Base-by-base conservation (phyloP, 306 rosid species). In the Sicyos baderoa region DNA sequence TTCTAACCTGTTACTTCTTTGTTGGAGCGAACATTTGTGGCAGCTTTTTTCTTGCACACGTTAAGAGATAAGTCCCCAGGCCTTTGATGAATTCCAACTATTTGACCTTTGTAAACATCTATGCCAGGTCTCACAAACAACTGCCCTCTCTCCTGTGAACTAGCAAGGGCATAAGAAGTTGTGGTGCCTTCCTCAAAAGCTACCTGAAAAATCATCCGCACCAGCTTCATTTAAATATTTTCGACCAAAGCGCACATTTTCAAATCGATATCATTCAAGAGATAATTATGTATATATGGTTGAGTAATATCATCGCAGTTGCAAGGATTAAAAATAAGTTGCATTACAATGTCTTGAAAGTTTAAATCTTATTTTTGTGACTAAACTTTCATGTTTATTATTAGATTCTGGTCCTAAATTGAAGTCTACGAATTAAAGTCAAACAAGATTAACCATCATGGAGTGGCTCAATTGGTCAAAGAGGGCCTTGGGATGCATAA, bases 31-130 rank as follows among this genome's bases (percentile, higher is more conserved):
- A 93, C 47, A 72, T 93, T 93, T 29, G 99, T 93, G 37, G 99
- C 99, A 54, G 99, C 99, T 74, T 93, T 93, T 80, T 85, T 93
- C 86, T 93, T 93, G 84, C 99, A 93, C 57, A 93, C 97, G 45
- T 93, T 93, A 74, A 93, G 91, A 27, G 91, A 53, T 75, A 93
- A 82, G 81, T 93, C 99, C 57, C 99, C 97, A 44, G 94, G 82
- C 49, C 99, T 88, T 84, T 93, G 99, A 84, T 93, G 99, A 76
- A 93, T 93, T 58, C 99, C 99, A 44, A 93, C 79, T 60, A 93
- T 85, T 80, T 89, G 97, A 83, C 99, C 96, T 79, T 85, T 93
- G 74, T 89, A 93, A 67, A 93, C 91, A 0, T 86, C 97, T 58
- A 69, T 45, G 56, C 99, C 99, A 25, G 99, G 91, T 79, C 75